Percentiles rank a stretch among this genome's conserved stretches.
phyloP scores from a whole-genome alignment of 2,329 filamentous ascomycete species.

The Neopestalotiopsis clavispora region DNA sequence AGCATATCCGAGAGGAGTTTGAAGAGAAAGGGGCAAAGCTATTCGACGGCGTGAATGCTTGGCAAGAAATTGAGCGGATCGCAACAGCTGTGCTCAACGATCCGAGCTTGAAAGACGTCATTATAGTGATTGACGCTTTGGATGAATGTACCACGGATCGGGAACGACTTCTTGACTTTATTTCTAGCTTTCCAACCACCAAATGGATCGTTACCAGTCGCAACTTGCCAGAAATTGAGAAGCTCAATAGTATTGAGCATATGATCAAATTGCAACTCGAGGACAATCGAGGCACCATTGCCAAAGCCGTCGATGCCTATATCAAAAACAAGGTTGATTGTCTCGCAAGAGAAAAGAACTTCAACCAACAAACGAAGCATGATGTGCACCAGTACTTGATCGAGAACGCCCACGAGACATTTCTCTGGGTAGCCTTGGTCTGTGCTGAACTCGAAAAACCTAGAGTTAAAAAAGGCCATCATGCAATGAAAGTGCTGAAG shows the following conservation, averaged over 20 bases:
- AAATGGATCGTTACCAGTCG: slow-evolving; percentile 52
- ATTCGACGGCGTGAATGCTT: slow-evolving; percentile 45
- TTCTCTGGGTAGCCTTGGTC: slow-evolving; percentile 50
- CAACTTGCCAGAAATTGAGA: slow-evolving; percentile 42
- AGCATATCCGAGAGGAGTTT: slow-evolving; percentile 37
- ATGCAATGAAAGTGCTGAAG: background rate
- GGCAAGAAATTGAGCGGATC: slow-evolving; percentile 42
- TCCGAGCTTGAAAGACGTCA: slow-evolving; percentile 32
- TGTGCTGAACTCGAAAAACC: no score
- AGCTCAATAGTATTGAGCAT: slow-evolving; percentile 25
- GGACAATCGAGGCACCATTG: slow-evolving; percentile 39
- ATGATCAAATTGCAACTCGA: slow-evolving; percentile 40
- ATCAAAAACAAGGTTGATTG: slow-evolving; percentile 39
- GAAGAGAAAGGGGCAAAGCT: no score
- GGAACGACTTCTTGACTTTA: slow-evolving; percentile 39
- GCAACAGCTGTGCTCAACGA: slow-evolving; percentile 46
- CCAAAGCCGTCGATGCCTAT: slow-evolving; percentile 40
- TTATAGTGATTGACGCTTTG: slow-evolving; percentile 50
- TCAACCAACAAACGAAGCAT: background rate
- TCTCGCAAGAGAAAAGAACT: slow-evolving; percentile 5
- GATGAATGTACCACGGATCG: slow-evolving; percentile 46
- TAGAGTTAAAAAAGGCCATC: no score
- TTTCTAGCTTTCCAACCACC: slow-evolving; percentile 32
- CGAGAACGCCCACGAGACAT: slow-evolving; percentile 41
- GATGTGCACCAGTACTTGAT: background rate